Base-by-base conservation (phyloP, 176 grass and related monocot species). In the Aechmea fasciata region DNA sequence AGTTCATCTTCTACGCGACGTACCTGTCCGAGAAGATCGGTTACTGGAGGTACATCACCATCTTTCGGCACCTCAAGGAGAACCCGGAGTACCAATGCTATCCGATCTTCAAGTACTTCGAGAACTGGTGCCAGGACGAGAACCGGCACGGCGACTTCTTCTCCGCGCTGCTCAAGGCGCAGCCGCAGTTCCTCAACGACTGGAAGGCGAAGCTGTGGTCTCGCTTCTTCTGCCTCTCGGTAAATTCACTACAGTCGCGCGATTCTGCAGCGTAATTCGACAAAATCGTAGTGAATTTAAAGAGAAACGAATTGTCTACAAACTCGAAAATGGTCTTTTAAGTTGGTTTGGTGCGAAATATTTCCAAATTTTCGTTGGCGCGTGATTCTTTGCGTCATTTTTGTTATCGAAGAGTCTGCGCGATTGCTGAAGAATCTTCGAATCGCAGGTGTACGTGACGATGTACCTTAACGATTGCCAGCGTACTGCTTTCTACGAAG, bases 121-220 rank as follows among this genome's bases (percentile, higher is more conserved):
- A 99, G 80, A 99, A 99, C 72, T 99, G 94, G 94, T 99, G 94
- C 74, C 94, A 99, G 82, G 94, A 93, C 7, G 89, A 99, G 89
- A 99, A 99, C 82, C 65, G 87, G 51, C 89, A 99, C 13, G 89
- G 89, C 0, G 94, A 99, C 70, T 99, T 99, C 84, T 90, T 99
- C 89, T 90, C 94, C 1, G 87, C 89, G 3, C 66, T 99, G 51
- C 51, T 99, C 20, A 99, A 99, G 76, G 89, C 94, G 10, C 94
- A 99, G 72, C 89, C 87, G 0, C 89, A 99, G 69, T 99, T 99
- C 81, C 87, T 99, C 70, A 93, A 93, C 1, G 89, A 99, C 75
- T 90, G 94, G 94, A 93, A 99, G 87, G 94, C 94, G 53, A 93
- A 99, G 77, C 69, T 99, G 61, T 99, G 94, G 94, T 83, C 87